Base-by-base conservation (phyloP, 2,329 filamentous ascomycete species). In the Aureobasidium sp. region DNA sequence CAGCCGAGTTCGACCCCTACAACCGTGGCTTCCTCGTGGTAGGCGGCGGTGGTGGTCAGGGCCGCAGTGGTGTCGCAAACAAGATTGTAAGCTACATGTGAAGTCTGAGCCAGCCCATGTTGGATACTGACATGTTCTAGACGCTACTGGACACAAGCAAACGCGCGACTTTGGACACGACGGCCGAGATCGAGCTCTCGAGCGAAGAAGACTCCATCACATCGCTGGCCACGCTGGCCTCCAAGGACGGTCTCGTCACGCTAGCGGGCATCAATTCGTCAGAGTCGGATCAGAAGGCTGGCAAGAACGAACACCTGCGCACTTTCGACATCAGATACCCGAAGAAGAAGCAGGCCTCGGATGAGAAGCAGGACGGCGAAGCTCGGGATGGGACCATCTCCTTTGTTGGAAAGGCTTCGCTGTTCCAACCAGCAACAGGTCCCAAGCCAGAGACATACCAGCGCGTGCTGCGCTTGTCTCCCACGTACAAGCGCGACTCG, bases 131-230 rank as follows among this genome's bases (percentile, higher is more conserved):
- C 46, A 35, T 21, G 29, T 29, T 33, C 40, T 31, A 89, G 86
- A 86, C 84, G 31, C 77, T 91, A 15, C 79, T 95, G 64, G 86
- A 93, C 71, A 81, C 86, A n/a, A 84, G 83, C 67, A 84, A 82
- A 38, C 78, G 83, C 60, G 82, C 85, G 50, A 76, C 90, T 53
- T 80, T 84, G 64, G 77, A 87, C 65, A 69, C 72, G n/a, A 77
- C 81, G 23, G 83, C 85, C 65, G 89, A 95, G 66, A 79, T 93
- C 69, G 85, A 90, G 62, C 84, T 96, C 51, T 88, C 88, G 63
- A 82, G 84, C 67, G 84, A 92, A 69, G 92, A 96, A 76, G 93
- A 97, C 74, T 95, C 88, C 60, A 89, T 95, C 61, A 90, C 88
- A 65, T 92, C 88, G 59, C 79, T 96, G 53, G 90, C 85, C 43